Conservation (phyloP, 352 stramenopile genomes). For the Phytophthora cactorum region DNA sequence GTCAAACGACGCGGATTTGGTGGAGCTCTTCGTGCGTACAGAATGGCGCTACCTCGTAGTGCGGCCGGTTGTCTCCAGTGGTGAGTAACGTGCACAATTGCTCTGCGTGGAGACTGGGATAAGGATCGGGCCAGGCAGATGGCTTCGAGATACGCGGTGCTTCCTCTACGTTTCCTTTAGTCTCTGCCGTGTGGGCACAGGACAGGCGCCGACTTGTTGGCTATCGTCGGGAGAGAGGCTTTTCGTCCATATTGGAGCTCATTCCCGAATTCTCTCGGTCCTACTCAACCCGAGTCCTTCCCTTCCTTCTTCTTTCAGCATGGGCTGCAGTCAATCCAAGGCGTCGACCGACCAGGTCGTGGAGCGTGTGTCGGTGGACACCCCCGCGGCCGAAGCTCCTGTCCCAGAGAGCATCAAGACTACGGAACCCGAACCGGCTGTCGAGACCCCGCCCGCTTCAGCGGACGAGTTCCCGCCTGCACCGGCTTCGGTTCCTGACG, state of each 20-base stretch:
- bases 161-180: conserved; percentile 11
- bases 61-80: conserved; percentile 14
- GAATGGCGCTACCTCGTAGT: not conserved
- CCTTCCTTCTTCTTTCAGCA: conserved; percentile 14
- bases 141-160: conserved; percentile 29
- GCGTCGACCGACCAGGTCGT: conserved; percentile 56
- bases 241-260: conserved; percentile 1
- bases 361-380: conserved; percentile 28
- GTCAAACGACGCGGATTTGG: not conserved
- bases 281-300: conserved; percentile 25
- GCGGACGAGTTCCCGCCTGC: conserved; percentile 18
- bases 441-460: conserved; percentile 14
- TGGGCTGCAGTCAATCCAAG: conserved; percentile 75
- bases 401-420: conserved; percentile 15
- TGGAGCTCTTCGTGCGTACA: not conserved
- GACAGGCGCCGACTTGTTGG: conserved; percentile 22
- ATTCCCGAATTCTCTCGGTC: conserved; percentile 39
- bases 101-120: conserved; percentile 1
- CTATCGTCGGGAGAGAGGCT: conserved; percentile 11
- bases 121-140: conserved; percentile 16
- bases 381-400: conserved; percentile 16
- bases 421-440: not conserved
- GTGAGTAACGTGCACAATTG: conserved; percentile 22
- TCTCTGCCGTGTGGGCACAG: conserved; percentile 20
- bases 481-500: conserved; percentile 15